Percentiles rank a stretch among this genome's conserved stretches.
phyloP scores from a whole-genome alignment of 805 yeast genomes.

The Wickerhamiella kazuoi region DNA sequence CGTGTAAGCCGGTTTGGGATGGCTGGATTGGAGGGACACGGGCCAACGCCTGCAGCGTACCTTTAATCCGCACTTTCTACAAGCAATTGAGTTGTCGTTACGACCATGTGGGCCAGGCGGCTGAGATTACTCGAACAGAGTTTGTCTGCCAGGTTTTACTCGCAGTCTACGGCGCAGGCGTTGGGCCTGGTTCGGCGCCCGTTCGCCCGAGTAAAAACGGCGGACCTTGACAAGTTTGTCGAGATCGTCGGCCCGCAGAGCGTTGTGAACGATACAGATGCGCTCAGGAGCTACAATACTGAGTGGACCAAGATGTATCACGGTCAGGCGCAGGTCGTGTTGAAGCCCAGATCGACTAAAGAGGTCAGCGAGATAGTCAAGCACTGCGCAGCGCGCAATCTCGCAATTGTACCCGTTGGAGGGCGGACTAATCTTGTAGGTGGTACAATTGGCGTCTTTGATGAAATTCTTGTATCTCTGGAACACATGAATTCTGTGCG shows the following conservation, averaged over 20 bases:
- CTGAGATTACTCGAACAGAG: too few relatives aligned
- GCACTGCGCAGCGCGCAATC: constrained; percentile 56
- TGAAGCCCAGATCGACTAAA: constrained; percentile 66
- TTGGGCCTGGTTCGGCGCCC: constrained; percentile 35
- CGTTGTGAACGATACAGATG: constrained; percentile 36
- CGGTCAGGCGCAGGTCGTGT: constrained; percentile 68
- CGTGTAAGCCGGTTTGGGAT: too few relatives aligned
- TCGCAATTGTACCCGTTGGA: constrained; percentile 92
- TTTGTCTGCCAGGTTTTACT: too few relatives aligned
- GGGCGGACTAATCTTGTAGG: constrained; percentile 96
- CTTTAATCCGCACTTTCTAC: too few relatives aligned
- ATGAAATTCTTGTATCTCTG: constrained; percentile 64
- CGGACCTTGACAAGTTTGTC: constrained; percentile 44
- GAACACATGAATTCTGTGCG: constrained; percentile 59
- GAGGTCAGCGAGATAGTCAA: constrained; percentile 61
- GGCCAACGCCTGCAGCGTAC: too few relatives aligned
- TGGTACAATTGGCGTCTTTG: constrained; percentile 83
- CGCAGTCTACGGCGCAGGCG: constrained; percentile 36
- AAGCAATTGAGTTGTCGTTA: too few relatives aligned
- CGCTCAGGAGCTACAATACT: constrained; percentile 54
- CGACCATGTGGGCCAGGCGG: too few relatives aligned
- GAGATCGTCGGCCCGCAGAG: constrained; percentile 26
- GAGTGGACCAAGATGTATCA: constrained; percentile 90
- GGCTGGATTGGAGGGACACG: too few relatives aligned
- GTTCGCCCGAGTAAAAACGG: constrained; percentile 34